A percentile compares a stretch with the other conserved stretches of the same genome.
Conservation (phyloP, 306 rosid genomes). For the Citrullus amarus region DNA sequence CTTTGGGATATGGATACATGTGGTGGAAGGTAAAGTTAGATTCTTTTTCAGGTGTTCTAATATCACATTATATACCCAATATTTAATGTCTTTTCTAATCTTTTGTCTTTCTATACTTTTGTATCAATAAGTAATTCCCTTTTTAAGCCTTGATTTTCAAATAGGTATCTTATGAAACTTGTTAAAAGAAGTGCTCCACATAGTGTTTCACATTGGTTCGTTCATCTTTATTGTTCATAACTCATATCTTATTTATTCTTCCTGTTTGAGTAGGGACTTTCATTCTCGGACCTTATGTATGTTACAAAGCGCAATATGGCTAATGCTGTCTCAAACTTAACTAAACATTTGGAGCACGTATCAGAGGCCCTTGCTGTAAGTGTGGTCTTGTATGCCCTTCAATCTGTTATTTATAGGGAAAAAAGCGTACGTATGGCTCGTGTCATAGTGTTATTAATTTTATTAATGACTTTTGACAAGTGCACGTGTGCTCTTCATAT, state of each 20-base stretch:
- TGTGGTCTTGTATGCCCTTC: slow-evolving; percentile 7
- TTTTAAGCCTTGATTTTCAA: background rate
- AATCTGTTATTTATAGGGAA: background rate
- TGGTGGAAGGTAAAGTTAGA: slow-evolving; percentile 70
- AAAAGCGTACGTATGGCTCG: background rate
- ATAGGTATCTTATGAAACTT: background rate
- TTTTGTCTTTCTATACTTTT: slow-evolving; percentile 1
- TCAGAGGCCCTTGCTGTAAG: slow-evolving; percentile 82
- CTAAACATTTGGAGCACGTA: slow-evolving; percentile 70
- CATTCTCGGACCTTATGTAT: slow-evolving; percentile 86
- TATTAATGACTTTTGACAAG: background rate
- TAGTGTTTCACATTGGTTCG: background rate
- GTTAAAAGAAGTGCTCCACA: background rate
- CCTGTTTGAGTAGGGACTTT: slow-evolving; percentile 50
- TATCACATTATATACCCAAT: background rate
- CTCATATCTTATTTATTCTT: slow-evolving; percentile 2
- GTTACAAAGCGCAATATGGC: slow-evolving; percentile 86
- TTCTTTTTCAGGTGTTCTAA: background rate
- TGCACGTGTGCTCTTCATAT: background rate
- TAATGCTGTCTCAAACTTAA: slow-evolving; percentile 70
- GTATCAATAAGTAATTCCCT: background rate
- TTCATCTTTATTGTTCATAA: background rate
- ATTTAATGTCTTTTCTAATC: background rate
- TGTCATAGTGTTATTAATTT: background rate
- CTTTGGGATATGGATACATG: slow-evolving; percentile 88